Evolutionary conservation across 169 alveolate genomes (phyloP).

Genomic region (Neospora caninum): DNA sequence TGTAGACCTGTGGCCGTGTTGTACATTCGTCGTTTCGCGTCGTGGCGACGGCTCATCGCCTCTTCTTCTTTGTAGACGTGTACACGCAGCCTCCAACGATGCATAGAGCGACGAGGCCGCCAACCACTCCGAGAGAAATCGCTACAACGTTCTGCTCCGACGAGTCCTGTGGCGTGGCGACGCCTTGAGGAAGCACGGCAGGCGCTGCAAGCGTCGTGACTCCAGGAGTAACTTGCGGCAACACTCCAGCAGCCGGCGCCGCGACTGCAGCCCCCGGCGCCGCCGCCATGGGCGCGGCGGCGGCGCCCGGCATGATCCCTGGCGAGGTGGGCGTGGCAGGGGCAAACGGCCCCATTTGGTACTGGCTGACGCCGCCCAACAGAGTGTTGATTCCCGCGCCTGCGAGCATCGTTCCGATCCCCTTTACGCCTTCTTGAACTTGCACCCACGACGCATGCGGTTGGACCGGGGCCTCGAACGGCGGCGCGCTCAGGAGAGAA

Average conservation of each 20-base stretch:
- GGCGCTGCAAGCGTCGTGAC: not conserved
- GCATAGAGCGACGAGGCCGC: constrained; percentile 3
- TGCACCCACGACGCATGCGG: constrained; percentile 14
- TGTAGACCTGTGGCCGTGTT: not conserved
- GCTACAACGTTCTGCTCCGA: not conserved
- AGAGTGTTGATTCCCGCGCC: constrained; percentile 30
- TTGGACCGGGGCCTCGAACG: not conserved
- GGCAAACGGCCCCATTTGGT: not conserved
- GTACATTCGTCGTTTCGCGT: not conserved
- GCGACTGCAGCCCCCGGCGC: not conserved
- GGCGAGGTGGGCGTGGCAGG: not conserved
- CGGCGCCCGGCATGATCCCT: not conserved
- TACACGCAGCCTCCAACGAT: not conserved
- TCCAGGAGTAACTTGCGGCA: not conserved
- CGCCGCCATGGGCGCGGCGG: not conserved
- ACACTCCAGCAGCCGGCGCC: not conserved
- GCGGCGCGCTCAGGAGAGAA: not conserved
- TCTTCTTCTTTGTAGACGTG: not conserved
- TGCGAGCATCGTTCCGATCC: constrained; percentile 25
- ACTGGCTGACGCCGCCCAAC: not conserved
- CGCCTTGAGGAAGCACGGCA: not conserved
- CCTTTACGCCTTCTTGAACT: not conserved
- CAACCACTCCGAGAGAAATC: not conserved
- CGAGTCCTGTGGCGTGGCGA: not conserved
- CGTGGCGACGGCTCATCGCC: not conserved